Percentiles rank a stretch among this genome's conserved stretches.
Conservation (phyloP, 768 basidiomycete species). For the Multifurca ochricompacta region DNA sequence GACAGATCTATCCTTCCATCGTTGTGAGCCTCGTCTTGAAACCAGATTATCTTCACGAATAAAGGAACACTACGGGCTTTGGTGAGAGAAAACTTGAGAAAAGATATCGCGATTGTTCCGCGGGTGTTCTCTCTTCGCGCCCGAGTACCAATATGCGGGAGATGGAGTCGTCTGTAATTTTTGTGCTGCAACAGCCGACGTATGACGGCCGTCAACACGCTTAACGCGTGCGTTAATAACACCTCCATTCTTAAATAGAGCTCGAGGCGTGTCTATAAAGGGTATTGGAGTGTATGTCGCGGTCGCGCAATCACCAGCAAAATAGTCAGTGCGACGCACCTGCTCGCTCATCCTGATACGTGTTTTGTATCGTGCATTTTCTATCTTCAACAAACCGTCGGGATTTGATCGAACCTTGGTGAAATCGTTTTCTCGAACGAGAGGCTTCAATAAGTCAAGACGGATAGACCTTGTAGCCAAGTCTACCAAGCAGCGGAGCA, state of each 20-base stretch:
- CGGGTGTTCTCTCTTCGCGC: slow-evolving; percentile 7
- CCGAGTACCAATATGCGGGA: slow-evolving; percentile 8
- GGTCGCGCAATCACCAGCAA: background rate
- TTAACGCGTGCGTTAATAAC: background rate
- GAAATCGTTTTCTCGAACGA: slow-evolving; percentile 8
- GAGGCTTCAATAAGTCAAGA: background rate
- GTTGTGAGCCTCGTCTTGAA: background rate
- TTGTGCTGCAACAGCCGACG: background rate
- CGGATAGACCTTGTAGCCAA: background rate
- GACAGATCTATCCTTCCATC: background rate
- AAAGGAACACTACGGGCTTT: background rate
- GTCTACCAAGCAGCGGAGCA: background rate
- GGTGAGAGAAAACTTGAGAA: background rate
- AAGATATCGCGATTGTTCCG: slow-evolving; percentile 3
- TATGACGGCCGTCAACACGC: background rate
- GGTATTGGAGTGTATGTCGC: background rate
- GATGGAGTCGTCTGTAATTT: background rate
- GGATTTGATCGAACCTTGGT: background rate
- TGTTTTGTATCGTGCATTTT: slow-evolving; percentile 10
- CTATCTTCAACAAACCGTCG: background rate
- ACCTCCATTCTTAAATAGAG: background rate
- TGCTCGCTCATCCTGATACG: slow-evolving; percentile 4
- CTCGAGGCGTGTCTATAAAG: slow-evolving; percentile 3
- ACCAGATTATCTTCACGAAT: slow-evolving; percentile 10
- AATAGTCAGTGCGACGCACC: background rate